Evolutionary conservation across 345 rosid species (phyloP).

Genomic region (Populus nigra): DNA sequence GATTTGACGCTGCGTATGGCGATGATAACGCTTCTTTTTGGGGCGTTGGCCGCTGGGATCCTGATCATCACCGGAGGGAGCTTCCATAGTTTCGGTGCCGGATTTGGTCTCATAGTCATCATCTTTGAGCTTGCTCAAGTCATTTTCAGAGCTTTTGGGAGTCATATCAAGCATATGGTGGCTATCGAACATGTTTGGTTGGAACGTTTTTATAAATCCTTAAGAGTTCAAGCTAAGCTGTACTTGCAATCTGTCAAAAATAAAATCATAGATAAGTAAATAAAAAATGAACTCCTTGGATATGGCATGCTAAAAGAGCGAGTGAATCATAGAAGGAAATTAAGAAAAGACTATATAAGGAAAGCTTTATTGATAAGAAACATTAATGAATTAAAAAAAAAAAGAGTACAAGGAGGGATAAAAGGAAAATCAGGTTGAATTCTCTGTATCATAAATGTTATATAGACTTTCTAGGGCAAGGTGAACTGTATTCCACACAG

Average conservation of each 20-base stretch:
- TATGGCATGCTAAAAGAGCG: background rate
- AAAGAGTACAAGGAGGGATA: background rate
- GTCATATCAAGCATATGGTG: constrained; percentile 69
- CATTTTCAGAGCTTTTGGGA: constrained; percentile 53
- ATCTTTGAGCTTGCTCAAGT: constrained; percentile 54
- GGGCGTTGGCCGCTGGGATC: constrained; percentile 65
- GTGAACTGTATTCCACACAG: background rate
- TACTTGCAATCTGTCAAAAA: background rate
- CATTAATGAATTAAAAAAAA: background rate
- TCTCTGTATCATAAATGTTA: background rate
- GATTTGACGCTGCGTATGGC: constrained; percentile 86
- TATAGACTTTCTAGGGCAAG: background rate
- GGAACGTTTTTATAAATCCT: constrained; percentile 50
- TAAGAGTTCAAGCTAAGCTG: background rate
- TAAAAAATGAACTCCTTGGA: background rate
- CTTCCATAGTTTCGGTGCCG: constrained; percentile 62
- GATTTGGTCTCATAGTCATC: constrained; percentile 81
- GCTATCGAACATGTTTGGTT: constrained; percentile 66
- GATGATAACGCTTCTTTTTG: too few species aligned
- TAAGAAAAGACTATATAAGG: background rate
- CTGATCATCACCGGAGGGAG: constrained; percentile 66
- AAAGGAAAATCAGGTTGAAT: background rate
- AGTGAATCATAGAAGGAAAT: background rate
- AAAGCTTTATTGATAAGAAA: background rate
- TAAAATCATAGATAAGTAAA: background rate